Percentiles rank a stretch among this genome's conserved stretches.
Conservation (phyloP, 78 protist species). For the Protostelium mycophagum region DNA sequence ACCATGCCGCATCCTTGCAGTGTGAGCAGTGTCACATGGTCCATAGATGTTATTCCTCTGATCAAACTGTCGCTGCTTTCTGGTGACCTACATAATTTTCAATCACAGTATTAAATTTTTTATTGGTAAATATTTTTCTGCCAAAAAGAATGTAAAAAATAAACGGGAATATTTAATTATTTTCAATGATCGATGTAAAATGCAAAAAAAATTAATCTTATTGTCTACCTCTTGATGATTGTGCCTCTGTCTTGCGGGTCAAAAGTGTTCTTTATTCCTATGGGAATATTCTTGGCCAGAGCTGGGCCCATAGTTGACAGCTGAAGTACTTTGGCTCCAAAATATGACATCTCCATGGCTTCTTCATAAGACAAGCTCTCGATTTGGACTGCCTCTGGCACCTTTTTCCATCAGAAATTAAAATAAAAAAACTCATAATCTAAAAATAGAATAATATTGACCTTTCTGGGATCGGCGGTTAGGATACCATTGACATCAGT, state of each 20-base stretch:
- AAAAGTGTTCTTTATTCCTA: constrained; percentile 38
- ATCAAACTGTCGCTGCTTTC: not conserved
- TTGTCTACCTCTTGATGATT: constrained; percentile 6
- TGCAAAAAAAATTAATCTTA: no score
- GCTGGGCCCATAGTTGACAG: constrained; percentile 62
- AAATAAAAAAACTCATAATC: no score
- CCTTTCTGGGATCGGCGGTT: constrained; percentile 45
- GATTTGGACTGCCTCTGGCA: constrained; percentile 34
- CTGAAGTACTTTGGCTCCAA: constrained; percentile 62
- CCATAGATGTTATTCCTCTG: not conserved
- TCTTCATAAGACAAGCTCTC: constrained; percentile 47
- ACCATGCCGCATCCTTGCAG: not conserved
- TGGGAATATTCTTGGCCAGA: constrained; percentile 24
- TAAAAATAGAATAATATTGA: no score
- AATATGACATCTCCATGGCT: constrained; percentile 41
- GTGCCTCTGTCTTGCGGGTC: constrained; percentile 33
- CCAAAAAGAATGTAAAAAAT: no score
- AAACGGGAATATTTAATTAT: no score
- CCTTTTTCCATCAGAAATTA: no score
- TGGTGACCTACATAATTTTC: not conserved
- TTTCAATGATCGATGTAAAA: no score
- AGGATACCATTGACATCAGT: constrained; percentile 70
- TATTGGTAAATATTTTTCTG: not conserved
- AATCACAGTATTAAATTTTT: not conserved
- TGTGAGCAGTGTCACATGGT: not conserved